phyloP scores from a whole-genome alignment of 1,284 basidiomycete species.

The Irpex rosettiformis region DNA sequence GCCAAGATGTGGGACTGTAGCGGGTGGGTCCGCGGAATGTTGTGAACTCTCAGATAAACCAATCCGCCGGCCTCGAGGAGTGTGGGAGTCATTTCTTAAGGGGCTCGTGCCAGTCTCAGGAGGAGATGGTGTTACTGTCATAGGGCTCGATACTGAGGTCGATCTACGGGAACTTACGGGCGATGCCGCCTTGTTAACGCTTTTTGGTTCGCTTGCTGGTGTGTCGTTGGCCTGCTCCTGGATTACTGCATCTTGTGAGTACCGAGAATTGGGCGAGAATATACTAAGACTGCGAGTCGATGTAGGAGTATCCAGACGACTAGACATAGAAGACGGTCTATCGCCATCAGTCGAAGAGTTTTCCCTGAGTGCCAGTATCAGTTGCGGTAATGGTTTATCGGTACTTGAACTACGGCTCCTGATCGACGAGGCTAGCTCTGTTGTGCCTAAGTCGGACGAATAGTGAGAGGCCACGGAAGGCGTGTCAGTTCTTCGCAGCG shows the following conservation, averaged over 20 bases:
- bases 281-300: not conserved
- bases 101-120: too few species aligned
- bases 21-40: not conserved
- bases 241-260: not conserved
- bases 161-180: too few species aligned
- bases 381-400: not conserved
- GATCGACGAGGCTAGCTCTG: not conserved
- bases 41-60: not conserved
- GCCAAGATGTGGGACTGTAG: too few species aligned
- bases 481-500: not conserved
- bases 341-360: not conserved
- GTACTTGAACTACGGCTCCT: not conserved
- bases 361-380: not conserved
- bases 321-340: not conserved
- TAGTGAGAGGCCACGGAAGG: constrained; percentile 23
- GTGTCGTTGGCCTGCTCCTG: not conserved
- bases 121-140: too few species aligned
- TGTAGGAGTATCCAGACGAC: not conserved
- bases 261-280: not conserved
- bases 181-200: too few species aligned
- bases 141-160: too few species aligned
- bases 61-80: not conserved
- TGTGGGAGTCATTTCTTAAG: too few species aligned
- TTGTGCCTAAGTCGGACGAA: constrained; percentile 10
- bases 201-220: too few species aligned